Conservation (phyloP, 2,329 filamentous ascomycete species). For the Blastomyces gilchristii region DNA sequence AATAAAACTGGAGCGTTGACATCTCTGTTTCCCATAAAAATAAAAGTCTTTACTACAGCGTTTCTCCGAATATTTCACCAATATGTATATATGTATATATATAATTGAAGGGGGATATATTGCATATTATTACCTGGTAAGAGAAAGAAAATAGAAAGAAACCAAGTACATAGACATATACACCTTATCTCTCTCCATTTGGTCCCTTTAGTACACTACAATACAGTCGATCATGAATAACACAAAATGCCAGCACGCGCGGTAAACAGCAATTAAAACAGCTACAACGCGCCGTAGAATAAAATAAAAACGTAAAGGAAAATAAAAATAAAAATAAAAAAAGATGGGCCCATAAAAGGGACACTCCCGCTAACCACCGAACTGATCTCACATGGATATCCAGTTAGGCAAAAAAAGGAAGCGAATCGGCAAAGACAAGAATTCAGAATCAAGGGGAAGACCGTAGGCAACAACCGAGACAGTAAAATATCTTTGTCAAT, state of each 20-base stretch:
- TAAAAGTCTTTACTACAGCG: not conserved
- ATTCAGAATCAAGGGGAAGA: not conserved
- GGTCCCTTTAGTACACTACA: not conserved
- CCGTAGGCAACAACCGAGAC: not conserved
- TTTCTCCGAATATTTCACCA: not conserved
- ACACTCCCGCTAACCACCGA: not conserved
- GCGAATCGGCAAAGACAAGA: not conserved
- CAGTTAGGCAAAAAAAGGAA: not conserved
- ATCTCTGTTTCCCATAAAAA: not conserved
- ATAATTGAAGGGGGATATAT: not conserved
- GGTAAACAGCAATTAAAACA: not conserved
- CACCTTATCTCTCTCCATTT: not conserved
- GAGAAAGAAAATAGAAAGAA: not conserved
- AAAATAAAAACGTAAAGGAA: not conserved
- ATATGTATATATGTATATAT: too few relatives aligned
- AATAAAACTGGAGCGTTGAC: not conserved
- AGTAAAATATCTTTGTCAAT: not conserved
- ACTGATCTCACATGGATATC: not conserved
- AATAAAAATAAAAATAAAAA: too few relatives aligned
- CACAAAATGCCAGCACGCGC: not conserved
- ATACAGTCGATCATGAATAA: not conserved
- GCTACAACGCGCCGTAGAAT: too few relatives aligned
- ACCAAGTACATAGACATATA: not conserved
- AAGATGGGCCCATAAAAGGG: too few relatives aligned
- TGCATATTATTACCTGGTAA: not conserved